A percentile compares a stretch with the other conserved stretches of the same genome.
These are phyloP conservation scores for Hemisphaericaspora nanyangensis DNA, from an alignment of 805 yeast genomes.

Conservation along the genomic window DNA sequence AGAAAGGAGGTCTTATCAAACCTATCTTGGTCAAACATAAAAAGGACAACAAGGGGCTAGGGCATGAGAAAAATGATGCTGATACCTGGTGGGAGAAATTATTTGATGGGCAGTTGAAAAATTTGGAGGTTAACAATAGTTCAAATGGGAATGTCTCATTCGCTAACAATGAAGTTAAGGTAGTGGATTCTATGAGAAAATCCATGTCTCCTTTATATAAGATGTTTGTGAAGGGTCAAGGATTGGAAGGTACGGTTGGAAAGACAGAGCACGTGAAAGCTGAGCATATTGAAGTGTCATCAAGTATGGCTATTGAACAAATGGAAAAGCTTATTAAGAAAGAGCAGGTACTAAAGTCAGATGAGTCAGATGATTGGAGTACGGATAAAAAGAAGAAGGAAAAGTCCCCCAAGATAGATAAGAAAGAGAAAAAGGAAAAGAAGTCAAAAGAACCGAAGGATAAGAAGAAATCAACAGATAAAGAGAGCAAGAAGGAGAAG, in stretches of 20 bases:
- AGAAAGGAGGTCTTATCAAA: constrained; percentile 71
- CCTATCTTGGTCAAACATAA: constrained; percentile 91
- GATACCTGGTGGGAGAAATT: constrained; percentile 97
- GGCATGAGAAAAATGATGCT: constrained; percentile 69
- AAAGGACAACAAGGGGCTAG: constrained; percentile 86
- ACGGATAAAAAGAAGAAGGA: constrained; percentile 23
- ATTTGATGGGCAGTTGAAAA: constrained; percentile 88
- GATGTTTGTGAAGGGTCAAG: constrained; percentile 86
- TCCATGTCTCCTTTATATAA: constrained; percentile 67
- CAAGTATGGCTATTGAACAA: constrained; percentile 9
- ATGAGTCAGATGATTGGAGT: constrained; percentile 13
- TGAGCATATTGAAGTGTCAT: constrained; percentile 11
- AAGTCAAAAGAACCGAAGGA: constrained; percentile 16
- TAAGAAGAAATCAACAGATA: constrained; percentile 19
- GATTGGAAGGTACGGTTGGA: constrained; percentile 72
- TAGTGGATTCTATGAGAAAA: constrained; percentile 45
- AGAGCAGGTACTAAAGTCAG: constrained; percentile 1
- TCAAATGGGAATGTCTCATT: constrained; percentile 43
- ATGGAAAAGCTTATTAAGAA: constrained; percentile 7
- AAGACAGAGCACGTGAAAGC: constrained; percentile 22
- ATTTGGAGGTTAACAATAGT: constrained; percentile 51
- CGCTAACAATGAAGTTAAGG: constrained; percentile 46
- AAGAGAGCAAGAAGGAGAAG: constrained; percentile 18
- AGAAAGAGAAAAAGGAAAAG: constrained; percentile 20
- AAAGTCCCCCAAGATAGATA: constrained; percentile 21